Evolutionary conservation across 805 yeast species (phyloP).

Genomic region (Candida ulmi): DNA sequence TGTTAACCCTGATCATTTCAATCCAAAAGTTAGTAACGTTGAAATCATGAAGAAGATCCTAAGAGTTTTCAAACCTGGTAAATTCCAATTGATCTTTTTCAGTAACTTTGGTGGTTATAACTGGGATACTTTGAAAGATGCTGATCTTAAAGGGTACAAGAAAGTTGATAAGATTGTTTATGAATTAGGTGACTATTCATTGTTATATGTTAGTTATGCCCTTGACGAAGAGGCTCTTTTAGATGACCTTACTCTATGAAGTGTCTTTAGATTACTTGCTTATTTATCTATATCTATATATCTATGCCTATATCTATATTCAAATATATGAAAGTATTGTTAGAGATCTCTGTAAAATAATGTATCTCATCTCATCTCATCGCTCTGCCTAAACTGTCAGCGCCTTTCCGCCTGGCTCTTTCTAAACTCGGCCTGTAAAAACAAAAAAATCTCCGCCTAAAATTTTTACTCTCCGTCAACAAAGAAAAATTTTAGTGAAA

Average conservation of each 20-base stretch:
- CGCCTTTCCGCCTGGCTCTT: too few species aligned
- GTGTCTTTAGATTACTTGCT: neutral
- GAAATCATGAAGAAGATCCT: conserved; percentile 59
- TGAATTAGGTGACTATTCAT: conserved; percentile 68
- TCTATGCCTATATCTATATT: too few species aligned
- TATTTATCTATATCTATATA: too few species aligned
- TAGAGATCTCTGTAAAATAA: too few species aligned
- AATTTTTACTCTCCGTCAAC: too few species aligned
- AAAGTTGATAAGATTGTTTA: conserved; percentile 65
- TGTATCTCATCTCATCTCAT: too few species aligned
- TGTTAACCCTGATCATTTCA: conserved; percentile 43
- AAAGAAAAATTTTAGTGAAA: too few species aligned
- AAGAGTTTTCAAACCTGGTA: conserved; percentile 64
- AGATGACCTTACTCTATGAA: conserved; percentile 8
- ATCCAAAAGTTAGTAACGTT: conserved; percentile 32
- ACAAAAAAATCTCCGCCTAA: too few species aligned
- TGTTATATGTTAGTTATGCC: conserved; percentile 66
- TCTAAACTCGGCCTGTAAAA: too few species aligned
- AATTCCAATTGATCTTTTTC: conserved; percentile 60
- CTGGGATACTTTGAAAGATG: conserved; percentile 28
- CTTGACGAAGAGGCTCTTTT: conserved; percentile 23
- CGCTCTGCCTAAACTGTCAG: too few species aligned
- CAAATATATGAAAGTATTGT: too few species aligned
- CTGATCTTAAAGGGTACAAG: conserved; percentile 41
- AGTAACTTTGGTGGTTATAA: conserved; percentile 27